Base-by-base conservation (phyloP, 352 stramenopile genomes). In the Phytopythium sindhum region DNA sequence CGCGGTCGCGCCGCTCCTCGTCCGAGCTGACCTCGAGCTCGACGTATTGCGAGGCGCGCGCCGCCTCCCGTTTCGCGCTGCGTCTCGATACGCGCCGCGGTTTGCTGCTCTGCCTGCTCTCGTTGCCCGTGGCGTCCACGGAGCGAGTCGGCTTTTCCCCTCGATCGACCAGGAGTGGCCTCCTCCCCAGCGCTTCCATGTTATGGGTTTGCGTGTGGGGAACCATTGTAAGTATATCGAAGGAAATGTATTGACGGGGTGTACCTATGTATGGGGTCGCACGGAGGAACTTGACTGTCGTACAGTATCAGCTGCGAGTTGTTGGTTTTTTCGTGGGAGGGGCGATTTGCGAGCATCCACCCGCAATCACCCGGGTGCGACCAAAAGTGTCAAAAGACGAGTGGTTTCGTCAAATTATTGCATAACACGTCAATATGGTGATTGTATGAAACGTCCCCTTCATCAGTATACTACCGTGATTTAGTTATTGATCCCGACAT, bases 1-100 rank as follows among this genome's bases (percentile, higher is more conserved):
- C 64, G 10, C 53, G 67, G 4, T 80, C 73, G 24, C 31, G 53
- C 28, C 74, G 26, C 10, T 80, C 73, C 21, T 52, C 37, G 19
- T 65, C 23, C 44, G 45, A 70, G 48, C 75, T 68, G 10, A 80
- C 67, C 62, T 75, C 70, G 24, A 80, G 65, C 60, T 80, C 73
- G 21, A 69, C 52, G 45, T 56, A 61, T 31, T 64, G 61, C 60
- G 61, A 66, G 52, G 57, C 61, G 41, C 31, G 61, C 19, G 41
- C 42, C 42, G 54, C 61, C 11, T 41, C 59, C 48, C 41, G 45
- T 44, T 14, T 39, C 42, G 58, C 64, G 51, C 56, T 60, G 63
- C 50, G 57, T 60, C 45, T 54, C 48, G 47, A 57, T 41, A 24
- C 28, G 26, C n/a, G 44, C 39, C 24, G 56, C 37, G 33, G 26